These are phyloP conservation scores for Clonostachys solani DNA, from an alignment of 2,329 filamentous ascomycete genomes.

Conservation along the genomic window DNA sequence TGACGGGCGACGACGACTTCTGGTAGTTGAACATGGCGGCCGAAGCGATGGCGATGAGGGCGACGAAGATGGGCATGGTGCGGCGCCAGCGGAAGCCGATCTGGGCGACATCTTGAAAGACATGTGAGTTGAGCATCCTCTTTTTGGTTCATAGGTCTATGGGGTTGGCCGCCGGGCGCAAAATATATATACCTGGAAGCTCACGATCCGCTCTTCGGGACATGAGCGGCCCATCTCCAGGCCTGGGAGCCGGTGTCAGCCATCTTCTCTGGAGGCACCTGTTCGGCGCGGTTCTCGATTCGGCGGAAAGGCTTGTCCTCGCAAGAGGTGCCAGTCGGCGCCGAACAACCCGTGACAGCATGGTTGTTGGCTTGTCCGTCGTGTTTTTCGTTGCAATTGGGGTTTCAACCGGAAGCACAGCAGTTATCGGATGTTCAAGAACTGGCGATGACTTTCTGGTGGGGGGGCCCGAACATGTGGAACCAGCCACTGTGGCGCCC, in stretches of 20 bases:
- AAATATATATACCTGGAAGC: slow-evolving; percentile 48
- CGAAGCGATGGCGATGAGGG: slow-evolving; percentile 65
- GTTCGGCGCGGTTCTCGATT: background rate
- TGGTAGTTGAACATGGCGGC: slow-evolving; percentile 99
- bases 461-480: background rate
- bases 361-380: slow-evolving; percentile 1
- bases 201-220: slow-evolving; percentile 61
- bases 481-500: background rate
- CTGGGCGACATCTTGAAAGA: slow-evolving; percentile 30
- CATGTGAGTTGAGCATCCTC: background rate
- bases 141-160: background rate
- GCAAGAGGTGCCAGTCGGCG: slow-evolving; percentile 2
- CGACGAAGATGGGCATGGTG: slow-evolving; percentile 77
- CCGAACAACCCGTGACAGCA: slow-evolving; percentile 13
- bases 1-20: slow-evolving; percentile 80
- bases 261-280: slow-evolving; percentile 34
- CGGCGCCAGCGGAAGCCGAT: slow-evolving; percentile 58
- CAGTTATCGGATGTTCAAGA: too few species aligned
- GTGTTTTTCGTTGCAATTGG: background rate
- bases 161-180: background rate
- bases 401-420: too few species aligned
- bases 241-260: slow-evolving; percentile 50
- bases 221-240: slow-evolving; percentile 60
- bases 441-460: too few species aligned
- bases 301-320: background rate